Evolutionary conservation across 148 eudicot species (phyloP).

Genomic region (Selenicereus undatus): DNA sequence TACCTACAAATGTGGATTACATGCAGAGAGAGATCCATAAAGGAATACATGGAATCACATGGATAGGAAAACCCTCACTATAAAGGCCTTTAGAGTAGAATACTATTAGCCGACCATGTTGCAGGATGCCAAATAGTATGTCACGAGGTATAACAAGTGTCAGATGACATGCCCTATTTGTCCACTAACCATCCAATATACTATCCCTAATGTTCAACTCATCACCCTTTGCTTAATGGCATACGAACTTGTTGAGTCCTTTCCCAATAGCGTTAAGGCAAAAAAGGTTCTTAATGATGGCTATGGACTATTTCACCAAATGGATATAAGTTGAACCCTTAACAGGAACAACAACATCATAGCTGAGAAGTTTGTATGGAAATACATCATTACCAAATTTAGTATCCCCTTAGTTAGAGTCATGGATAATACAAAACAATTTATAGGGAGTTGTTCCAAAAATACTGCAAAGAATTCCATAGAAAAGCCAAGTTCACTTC

Average conservation of each 20-base stretch:
- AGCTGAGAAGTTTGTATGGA: not conserved
- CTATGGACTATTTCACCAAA: not conserved
- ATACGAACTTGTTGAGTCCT: not conserved
- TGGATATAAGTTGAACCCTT: not conserved
- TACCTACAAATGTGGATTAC: not conserved
- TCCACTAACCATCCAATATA: not conserved
- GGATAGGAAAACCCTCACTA: not conserved
- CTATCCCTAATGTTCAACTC: not conserved
- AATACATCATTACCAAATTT: too few relatives aligned
- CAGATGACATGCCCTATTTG: not conserved
- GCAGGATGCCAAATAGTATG: not conserved
- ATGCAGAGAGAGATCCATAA: not conserved
- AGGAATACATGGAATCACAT: not conserved
- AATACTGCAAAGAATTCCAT: not conserved
- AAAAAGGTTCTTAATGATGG: not conserved
- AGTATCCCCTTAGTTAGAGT: not conserved
- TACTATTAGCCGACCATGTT: not conserved
- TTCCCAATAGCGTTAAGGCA: not conserved
- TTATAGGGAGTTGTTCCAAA: not conserved
- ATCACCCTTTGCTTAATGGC: not conserved
- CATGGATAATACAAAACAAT: too few relatives aligned
- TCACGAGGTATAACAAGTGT: too few relatives aligned
- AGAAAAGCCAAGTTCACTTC: not conserved
- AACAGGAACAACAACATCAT: not conserved
- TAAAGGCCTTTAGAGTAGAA: not conserved